Conservation (phyloP, 2,329 filamentous ascomycete genomes). For the Emericellopsis cladophorae region DNA sequence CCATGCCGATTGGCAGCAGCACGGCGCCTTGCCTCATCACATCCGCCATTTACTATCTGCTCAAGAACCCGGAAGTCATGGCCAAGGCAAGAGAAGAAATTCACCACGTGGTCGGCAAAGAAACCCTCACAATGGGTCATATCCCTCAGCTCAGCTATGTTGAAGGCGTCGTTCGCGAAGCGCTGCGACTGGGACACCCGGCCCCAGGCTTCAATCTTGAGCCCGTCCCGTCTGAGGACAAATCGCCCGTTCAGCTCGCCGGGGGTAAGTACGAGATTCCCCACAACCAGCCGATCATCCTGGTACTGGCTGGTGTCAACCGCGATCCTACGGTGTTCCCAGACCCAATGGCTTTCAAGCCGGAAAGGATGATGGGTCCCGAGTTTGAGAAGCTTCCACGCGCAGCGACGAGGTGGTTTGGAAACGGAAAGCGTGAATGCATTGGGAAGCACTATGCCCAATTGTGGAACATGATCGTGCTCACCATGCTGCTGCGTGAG, state of each 20-base stretch:
- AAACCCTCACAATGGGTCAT: constrained; percentile 31
- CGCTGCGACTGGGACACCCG: constrained; percentile 38
- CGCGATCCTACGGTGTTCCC: constrained; percentile 34
- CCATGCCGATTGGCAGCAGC: constrained; percentile 48
- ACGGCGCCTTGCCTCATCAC: constrained; percentile 33
- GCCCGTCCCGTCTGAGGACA: constrained; percentile 23
- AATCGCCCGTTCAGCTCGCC: constrained; percentile 29
- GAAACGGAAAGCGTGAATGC: constrained; percentile 37
- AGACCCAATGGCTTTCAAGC: constrained; percentile 29
- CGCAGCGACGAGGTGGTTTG: constrained; percentile 36
- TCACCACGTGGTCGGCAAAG: constrained; percentile 34
- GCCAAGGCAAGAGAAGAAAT: constrained; percentile 38
- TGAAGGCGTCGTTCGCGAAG: constrained; percentile 39
- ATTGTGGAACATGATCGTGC: constrained; percentile 28
- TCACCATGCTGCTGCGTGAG: constrained; percentile 28
- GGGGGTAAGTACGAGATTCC: constrained; percentile 36
- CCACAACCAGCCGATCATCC: constrained; percentile 33
- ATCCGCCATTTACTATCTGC: constrained; percentile 34
- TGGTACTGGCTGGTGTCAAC: constrained; percentile 36
- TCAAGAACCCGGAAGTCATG: constrained; percentile 36
- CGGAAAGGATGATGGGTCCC: constrained; percentile 35
- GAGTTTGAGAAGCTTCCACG: constrained; percentile 26
- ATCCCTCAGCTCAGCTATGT: constrained; percentile 38
- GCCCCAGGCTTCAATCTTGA: constrained; percentile 44
- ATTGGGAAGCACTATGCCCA: constrained; percentile 37